Evolutionary conservation across 179 eudicot genomes (phyloP), one percentile per base, ranked within the genome.

Genomic region (Spinacia oleracea): DNA sequence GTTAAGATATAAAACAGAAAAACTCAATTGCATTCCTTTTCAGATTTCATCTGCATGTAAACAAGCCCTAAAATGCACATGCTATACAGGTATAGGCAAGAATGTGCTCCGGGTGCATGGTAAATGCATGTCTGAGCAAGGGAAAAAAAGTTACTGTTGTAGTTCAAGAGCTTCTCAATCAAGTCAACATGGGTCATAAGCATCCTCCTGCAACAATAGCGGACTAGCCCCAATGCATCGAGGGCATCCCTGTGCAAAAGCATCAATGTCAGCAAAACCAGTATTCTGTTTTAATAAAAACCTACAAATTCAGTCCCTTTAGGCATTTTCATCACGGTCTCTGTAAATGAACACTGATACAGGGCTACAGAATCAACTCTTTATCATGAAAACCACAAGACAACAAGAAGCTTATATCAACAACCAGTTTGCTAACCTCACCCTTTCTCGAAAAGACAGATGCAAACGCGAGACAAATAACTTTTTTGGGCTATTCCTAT

Each of bases 171-270:
- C 90, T 95, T 95, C 91, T 95, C 98, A 77, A 95, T 95, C 83
- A 95, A 89, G 78, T 95, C 98, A 43, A 95, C 98, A 82, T 95
- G 98, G 62, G 98, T 95, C 98, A 95, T 95, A 74, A 95, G 92
- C 98, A 95, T 95, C 68, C 97, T 88, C 81, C 97, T 80, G 77
- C 98, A 93, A 84, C 98, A 95, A 60, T 93, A 93, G 12, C 97
- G 93, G 72, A 95, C 98, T 83, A 95, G 77, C 12, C 86, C 86
- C 83, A 95, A 76, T 9, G 97, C 93, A 93, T 95, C 97, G 74
- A 93, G 95, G 38, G 97, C 98, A 88, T 95, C 97, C 58, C 96
- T 94, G 96, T 77, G 75, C 38, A 72, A 16, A 29, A 21, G 65
- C 81, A 76, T 50, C 32, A 58, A 77, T 38, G 31, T 83, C 53